Evolutionary conservation across 2,329 filamentous ascomycete species (phyloP), one percentile per base, ranked within the genome.

Genomic region (Colletotrichum orchidophilum): DNA sequence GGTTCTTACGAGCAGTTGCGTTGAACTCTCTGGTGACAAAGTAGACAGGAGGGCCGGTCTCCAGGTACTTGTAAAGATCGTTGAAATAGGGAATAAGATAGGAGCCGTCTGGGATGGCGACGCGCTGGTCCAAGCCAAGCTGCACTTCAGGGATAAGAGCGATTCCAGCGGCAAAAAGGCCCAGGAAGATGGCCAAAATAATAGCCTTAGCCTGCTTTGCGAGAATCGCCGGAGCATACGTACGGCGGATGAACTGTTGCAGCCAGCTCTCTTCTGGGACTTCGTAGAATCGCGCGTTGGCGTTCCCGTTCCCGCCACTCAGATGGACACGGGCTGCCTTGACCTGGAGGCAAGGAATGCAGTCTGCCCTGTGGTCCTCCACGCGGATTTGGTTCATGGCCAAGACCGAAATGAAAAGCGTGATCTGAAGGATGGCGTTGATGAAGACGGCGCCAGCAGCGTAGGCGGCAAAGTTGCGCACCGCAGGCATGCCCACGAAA

Each of bases 81-180:
- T 98, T 95, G 82, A 99, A 99, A 81, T 97, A 99, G 11, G 93
- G 90, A 73, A 99, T 97, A 61, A 99, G 86, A 79, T 99, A 99
- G 1, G 96, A 98, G 77, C 94, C 95, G 74, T 93, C 94, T 0
- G 96, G 96, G 69, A 99, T 93, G 12, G 96, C 96, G 65, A 98
- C 96, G 21, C 96, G 91, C 82, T 99, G 96, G 78, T 99, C 96
- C 31, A 99, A 86, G 0, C 96, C 96, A 52, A 99, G 89, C 75
- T 96, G 83, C 21, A 99, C 91, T 74, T 92, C 89, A 0, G 96
- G 97, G 18, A 98, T 87, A 35, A 99, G 85, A 1, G 95, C 94
- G 27, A 99, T 81, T 12, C 92, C 94, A 24, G 93, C 93, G 0
- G 96, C 93, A 76, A 99, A 95, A 18, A 98, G 80, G 1, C 94